Evolutionary conservation across 1,284 basidiomycete genomes (phyloP), one percentile per base, ranked within the genome.

Genomic region (Ceratobasidium sp.): DNA sequence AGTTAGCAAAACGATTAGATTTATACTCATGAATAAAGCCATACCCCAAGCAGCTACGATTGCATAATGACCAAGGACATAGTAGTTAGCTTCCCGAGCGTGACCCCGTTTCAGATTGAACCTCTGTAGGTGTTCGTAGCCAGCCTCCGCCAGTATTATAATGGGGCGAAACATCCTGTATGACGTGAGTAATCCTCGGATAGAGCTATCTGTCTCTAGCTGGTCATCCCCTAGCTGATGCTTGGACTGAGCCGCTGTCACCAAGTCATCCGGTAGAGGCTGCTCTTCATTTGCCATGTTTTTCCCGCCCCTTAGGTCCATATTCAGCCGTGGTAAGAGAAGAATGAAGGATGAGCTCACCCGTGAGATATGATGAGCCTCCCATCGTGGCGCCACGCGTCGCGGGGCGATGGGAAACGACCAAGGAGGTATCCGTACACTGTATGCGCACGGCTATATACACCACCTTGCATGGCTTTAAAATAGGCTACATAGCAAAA

Each of bases 341-440:
- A 33, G 2, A 33, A 23, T 7, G 48, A 12, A n/a, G 15, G 44
- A 6, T 12, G 6, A 28, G 38, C 71, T 57, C 40, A 76, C 73
- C 73, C 73, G 26, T 76, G 73, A 44, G 73, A 76, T 23, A 76
- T 48, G 15, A 76, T 76, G n/a, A 76, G 50, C n/a, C 64, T 65
- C 10, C 73, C 73, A 28, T 76, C 46, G 38, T 76, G 73, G 52
- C 62, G 54, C 73, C 73, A 76, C 33, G 62, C 73, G 23, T 76
- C 73, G 50, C 73, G 62, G 28, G 73, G 73, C 2, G 73, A 76
- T 13, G 73, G 73, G 20, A 76, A 76, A 28, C 73, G 73, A 9
- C 73, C 73, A 4, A 76, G 50, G n/a, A 76, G 73, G n/a, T 76
- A 76, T 38, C 73, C 73, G 42, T 75, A 75, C 9, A 75, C 73